phyloP scores from a whole-genome alignment of 805 yeast genomes.

The Saccharomycopsis oosterbeekiorum region DNA sequence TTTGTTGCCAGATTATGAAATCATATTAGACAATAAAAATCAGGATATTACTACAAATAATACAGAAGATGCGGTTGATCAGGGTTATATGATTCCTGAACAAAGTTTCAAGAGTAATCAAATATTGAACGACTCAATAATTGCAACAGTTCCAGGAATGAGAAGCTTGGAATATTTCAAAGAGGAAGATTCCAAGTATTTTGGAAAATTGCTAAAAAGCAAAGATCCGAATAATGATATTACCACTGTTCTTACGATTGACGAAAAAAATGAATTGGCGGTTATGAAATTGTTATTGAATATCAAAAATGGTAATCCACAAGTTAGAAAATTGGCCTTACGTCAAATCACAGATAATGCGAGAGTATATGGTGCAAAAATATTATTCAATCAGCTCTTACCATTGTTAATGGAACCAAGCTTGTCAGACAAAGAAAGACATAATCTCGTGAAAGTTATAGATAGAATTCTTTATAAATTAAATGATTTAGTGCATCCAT shows the following conservation, averaged over 20 bases:
- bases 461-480: slow-evolving; percentile 59
- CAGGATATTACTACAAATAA: background rate
- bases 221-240: slow-evolving; percentile 21
- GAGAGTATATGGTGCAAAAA: slow-evolving; percentile 54
- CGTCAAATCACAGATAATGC: slow-evolving; percentile 58
- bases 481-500: slow-evolving; percentile 60
- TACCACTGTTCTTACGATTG: slow-evolving; percentile 31
- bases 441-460: slow-evolving; percentile 65
- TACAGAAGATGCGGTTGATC: background rate
- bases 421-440: slow-evolving; percentile 75
- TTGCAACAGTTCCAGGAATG: slow-evolving; percentile 53
- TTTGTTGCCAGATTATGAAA: slow-evolving; percentile 14
- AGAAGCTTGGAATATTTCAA: slow-evolving; percentile 60
- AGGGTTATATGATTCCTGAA: slow-evolving; percentile 44
- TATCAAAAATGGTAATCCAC: slow-evolving; percentile 71
- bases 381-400: slow-evolving; percentile 58
- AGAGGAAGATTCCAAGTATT: slow-evolving; percentile 61
- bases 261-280: slow-evolving; percentile 48
- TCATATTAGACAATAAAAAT: background rate
- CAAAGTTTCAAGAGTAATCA: slow-evolving; percentile 26
- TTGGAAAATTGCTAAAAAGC: slow-evolving; percentile 44
- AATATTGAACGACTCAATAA: slow-evolving; percentile 29
- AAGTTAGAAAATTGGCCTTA: slow-evolving; percentile 57
- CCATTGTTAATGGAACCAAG: slow-evolving; percentile 66
- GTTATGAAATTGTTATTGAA: slow-evolving; percentile 55